phyloP scores from a whole-genome alignment of 495 filamentous ascomycete genomes.

The Neurospora intermedia region DNA sequence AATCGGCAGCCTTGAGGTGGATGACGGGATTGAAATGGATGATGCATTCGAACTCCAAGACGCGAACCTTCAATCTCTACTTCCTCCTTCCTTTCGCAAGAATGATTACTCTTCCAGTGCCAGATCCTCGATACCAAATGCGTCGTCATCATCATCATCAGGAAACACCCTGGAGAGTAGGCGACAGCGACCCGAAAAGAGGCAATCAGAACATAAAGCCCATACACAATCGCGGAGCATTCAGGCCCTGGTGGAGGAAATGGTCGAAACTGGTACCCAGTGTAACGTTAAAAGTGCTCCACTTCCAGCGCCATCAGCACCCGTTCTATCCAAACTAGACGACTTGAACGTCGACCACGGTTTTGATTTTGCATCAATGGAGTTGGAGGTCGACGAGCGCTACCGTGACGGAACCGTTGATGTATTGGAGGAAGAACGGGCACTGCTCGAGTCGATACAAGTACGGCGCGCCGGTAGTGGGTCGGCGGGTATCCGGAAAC shows the following conservation, averaged over 20 bases:
- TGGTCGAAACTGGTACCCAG: conserved; percentile 26
- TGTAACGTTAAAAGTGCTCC: conserved; percentile 25
- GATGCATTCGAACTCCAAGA: background rate
- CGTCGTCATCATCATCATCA: background rate
- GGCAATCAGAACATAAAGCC: background rate
- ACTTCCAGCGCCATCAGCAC: background rate
- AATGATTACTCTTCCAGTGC: background rate
- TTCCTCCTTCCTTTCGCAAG: background rate
- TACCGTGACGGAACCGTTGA: conserved; percentile 6
- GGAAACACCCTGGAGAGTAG: background rate
- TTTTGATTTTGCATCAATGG: conserved; percentile 6
- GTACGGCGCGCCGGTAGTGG: conserved; percentile 15
- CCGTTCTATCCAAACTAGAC: background rate
- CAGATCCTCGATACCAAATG: background rate
- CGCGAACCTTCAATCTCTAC: background rate
- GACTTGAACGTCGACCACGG: background rate
- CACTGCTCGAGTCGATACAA: conserved; percentile 8
- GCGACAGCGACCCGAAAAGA: background rate
- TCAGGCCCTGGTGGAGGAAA: conserved; percentile 20
- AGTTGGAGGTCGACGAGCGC: conserved; percentile 21
- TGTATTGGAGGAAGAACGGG: conserved; percentile 8
- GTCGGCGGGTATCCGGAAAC: conserved; percentile 26
- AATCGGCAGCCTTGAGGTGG: background rate
- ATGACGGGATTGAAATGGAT: background rate
- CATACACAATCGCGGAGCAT: conserved; percentile 12